Percentiles rank a stretch among this genome's conserved stretches.
Conservation (phyloP, 495 filamentous ascomycete genomes). For the Penicillium crystallinum region DNA sequence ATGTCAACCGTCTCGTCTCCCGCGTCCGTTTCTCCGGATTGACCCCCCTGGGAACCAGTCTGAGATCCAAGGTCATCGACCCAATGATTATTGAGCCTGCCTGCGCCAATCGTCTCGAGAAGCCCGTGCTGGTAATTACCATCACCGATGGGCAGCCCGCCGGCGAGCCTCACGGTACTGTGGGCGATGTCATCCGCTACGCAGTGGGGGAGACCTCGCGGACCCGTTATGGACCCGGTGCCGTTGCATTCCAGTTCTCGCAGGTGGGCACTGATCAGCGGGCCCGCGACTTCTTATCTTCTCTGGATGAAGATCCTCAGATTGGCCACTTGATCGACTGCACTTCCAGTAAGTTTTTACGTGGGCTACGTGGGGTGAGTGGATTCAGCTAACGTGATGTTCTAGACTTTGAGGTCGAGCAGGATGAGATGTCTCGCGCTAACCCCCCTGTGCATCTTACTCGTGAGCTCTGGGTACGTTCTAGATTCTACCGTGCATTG, state of each 20-base stretch:
- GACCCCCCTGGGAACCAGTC: slow-evolving; percentile 60
- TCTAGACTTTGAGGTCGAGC: slow-evolving; percentile 61
- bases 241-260: slow-evolving; percentile 65
- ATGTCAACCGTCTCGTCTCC: slow-evolving; percentile 52
- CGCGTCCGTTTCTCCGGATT: slow-evolving; percentile 60
- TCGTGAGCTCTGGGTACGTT: slow-evolving; percentile 57
- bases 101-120: slow-evolving; percentile 45
- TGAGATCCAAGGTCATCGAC: slow-evolving; percentile 59
- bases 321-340: slow-evolving; percentile 64
- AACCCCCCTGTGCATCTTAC: slow-evolving; percentile 55
- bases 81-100: slow-evolving; percentile 52
- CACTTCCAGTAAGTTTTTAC: slow-evolving; percentile 58
- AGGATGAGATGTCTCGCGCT: slow-evolving; percentile 56
- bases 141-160: slow-evolving; percentile 66
- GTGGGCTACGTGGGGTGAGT: not conserved
- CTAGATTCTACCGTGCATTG: not conserved
- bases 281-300: slow-evolving; percentile 57
- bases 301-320: slow-evolving; percentile 57
- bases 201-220: slow-evolving; percentile 42
- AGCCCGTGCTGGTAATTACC: slow-evolving; percentile 64
- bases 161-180: slow-evolving; percentile 45
- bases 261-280: slow-evolving; percentile 67
- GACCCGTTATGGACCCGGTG: slow-evolving; percentile 46
- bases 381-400: slow-evolving; percentile 14
- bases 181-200: slow-evolving; percentile 48